Evolutionary conservation across 768 basidiomycete genomes (phyloP).

Genomic region (Lactarius vividus): DNA sequence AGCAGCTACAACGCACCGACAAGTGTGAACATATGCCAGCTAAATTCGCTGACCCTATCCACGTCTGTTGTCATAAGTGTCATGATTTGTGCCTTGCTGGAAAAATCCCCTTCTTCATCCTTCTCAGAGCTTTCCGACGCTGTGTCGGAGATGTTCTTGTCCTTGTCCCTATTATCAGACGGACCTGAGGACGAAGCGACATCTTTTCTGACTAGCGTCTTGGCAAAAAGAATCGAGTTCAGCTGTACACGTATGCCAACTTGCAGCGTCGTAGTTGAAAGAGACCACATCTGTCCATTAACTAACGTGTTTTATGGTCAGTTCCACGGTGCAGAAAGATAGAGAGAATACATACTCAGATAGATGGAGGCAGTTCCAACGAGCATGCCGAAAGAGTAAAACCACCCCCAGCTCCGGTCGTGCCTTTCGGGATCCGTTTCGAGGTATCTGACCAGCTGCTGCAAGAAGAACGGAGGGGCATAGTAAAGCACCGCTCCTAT

Average conservation of each 20-base stretch:
- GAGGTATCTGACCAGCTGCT: constrained; percentile 58
- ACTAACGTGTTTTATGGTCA: constrained; percentile 38
- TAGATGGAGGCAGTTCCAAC: constrained; percentile 43
- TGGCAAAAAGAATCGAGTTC: constrained; percentile 81
- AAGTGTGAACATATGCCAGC: constrained; percentile 73
- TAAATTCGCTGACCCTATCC: constrained; percentile 83
- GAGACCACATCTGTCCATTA: constrained; percentile 67
- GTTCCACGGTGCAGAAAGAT: neutral
- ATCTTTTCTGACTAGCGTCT: constrained; percentile 85
- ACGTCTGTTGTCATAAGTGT: constrained; percentile 95
- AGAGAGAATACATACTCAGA: constrained; percentile 38
- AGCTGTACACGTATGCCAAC: constrained; percentile 70
- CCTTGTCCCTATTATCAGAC: constrained; percentile 28
- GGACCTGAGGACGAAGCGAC: constrained; percentile 59
- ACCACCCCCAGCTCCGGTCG: constrained; percentile 70
- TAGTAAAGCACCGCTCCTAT: constrained; percentile 65
- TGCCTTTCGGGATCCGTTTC: constrained; percentile 58
- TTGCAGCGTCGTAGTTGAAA: constrained; percentile 68
- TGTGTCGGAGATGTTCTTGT: constrained; percentile 27
- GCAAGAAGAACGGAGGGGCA: constrained; percentile 56
- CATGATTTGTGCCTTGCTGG: constrained; percentile 78
- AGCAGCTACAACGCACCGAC: constrained; percentile 47
- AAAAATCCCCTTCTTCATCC: constrained; percentile 47
- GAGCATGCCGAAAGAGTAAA: constrained; percentile 55
- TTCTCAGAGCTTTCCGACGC: constrained; percentile 45